Evolutionary conservation across 257 asterid genomes (phyloP).

Genomic region (Gynochthodes officinalis): DNA sequence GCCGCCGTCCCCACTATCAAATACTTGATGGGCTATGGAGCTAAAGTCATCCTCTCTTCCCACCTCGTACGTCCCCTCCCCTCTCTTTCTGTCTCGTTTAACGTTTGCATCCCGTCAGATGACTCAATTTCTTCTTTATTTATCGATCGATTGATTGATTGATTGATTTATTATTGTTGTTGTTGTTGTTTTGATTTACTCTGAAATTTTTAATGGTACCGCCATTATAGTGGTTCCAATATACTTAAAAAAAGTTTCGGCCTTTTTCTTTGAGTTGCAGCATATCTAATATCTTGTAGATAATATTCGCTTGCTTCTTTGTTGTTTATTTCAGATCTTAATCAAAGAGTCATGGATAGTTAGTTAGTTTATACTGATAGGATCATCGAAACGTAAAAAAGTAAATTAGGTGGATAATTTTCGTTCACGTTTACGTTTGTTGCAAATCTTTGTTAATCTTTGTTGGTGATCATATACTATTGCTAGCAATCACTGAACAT

Average conservation of each 20-base stretch:
- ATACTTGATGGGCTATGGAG: constrained; percentile 51
- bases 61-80: constrained; percentile 54
- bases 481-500: background rate
- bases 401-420: background rate
- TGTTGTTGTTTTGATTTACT: too few relatives aligned
- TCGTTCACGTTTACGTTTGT: too few relatives aligned
- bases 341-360: background rate
- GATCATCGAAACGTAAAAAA: background rate
- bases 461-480: background rate
- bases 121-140: background rate
- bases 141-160: background rate
- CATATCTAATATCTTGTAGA: too few relatives aligned
- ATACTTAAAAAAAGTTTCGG: too few relatives aligned
- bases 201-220: too few relatives aligned
- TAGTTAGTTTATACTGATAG: background rate
- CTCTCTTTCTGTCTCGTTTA: background rate
- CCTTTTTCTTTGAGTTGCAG: too few relatives aligned
- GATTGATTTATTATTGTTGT: background rate
- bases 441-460: background rate
- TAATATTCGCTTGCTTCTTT: too few relatives aligned
- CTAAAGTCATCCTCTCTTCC: constrained; percentile 71
- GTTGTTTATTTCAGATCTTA: background rate
- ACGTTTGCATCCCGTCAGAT: too few relatives aligned
- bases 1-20: constrained; percentile 86
- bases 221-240: too few relatives aligned